A percentile compares a stretch with the other conserved stretches of the same genome.
These are phyloP conservation scores for Phaeosphaeriaceae sp. DNA, from an alignment of 2,329 filamentous ascomycete genomes.

Conservation along the genomic window DNA sequence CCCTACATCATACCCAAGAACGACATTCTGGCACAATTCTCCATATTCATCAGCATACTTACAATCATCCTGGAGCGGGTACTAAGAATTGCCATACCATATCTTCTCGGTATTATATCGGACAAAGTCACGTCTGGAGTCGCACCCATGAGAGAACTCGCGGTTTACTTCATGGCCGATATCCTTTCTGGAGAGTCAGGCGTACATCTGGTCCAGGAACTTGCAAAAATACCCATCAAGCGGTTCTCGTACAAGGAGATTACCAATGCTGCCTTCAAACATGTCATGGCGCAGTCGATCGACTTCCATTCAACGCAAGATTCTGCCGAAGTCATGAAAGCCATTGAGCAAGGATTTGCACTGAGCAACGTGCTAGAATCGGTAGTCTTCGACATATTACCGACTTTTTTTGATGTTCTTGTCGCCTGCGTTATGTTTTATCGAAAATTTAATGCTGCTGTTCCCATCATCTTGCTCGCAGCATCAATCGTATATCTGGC, in stretches of 20 bases:
- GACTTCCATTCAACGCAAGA: slow-evolving; percentile 74
- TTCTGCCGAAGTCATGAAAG: slow-evolving; percentile 66
- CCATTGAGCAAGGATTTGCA: slow-evolving; percentile 64
- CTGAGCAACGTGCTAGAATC: slow-evolving; percentile 64
- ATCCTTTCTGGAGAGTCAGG: slow-evolving; percentile 49
- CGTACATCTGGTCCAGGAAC: slow-evolving; percentile 54
- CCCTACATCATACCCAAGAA: slow-evolving; percentile 78
- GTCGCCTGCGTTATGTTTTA: slow-evolving; percentile 51
- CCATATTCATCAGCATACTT: slow-evolving; percentile 67
- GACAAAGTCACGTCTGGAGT: slow-evolving; percentile 65
- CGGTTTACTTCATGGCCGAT: slow-evolving; percentile 57
- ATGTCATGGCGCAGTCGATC: slow-evolving; percentile 69
- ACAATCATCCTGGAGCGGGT: slow-evolving; percentile 72
- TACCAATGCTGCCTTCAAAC: slow-evolving; percentile 57
- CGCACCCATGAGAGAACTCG: slow-evolving; percentile 55
- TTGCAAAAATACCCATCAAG: slow-evolving; percentile 61
- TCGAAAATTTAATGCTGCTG: slow-evolving; percentile 3
- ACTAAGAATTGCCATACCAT: slow-evolving; percentile 74
- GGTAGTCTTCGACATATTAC: slow-evolving; percentile 62
- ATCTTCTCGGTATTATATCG: slow-evolving; percentile 77
- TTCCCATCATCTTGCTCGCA: slow-evolving; percentile 2
- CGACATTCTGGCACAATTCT: slow-evolving; percentile 68
- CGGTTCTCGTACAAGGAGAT: slow-evolving; percentile 38
- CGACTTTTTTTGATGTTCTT: slow-evolving; percentile 60
- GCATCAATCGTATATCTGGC: slow-evolving; percentile 6